Conservation (phyloP, 2,329 filamentous ascomycete genomes). For the Ascosphaera pollenicola region DNA sequence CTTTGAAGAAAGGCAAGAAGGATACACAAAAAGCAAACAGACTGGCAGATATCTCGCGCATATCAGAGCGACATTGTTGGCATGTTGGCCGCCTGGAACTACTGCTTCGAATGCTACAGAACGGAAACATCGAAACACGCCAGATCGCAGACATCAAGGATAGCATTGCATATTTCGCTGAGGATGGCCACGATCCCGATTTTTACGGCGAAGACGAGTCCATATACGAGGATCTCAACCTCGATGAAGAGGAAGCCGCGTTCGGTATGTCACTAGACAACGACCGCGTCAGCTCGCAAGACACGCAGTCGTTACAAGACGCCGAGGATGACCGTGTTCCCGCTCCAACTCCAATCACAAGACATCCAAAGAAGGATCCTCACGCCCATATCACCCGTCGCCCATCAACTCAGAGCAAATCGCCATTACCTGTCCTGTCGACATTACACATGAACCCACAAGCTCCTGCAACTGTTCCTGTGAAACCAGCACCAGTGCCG, state of each 20-base stretch:
- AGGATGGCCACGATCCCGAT: constrained; percentile 69
- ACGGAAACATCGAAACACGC: constrained; percentile 70
- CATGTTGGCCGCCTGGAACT: constrained; percentile 85
- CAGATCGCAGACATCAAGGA: constrained; percentile 80
- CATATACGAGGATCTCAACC: constrained; percentile 83
- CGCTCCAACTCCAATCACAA: too few species aligned
- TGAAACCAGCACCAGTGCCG: constrained; percentile 86
- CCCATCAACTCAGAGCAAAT: constrained; percentile 80
- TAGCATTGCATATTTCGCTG: constrained; percentile 83
- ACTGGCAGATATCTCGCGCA: constrained; percentile 61
- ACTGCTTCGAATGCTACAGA: constrained; percentile 72
- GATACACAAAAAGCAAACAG: constrained; percentile 65
- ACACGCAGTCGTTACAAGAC: constrained; percentile 78
- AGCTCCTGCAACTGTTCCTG: constrained; percentile 33
- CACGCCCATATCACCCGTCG: constrained; percentile 42
- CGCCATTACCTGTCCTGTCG: constrained; percentile 75
- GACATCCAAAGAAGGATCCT: constrained; percentile 34
- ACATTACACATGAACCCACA: constrained; percentile 49
- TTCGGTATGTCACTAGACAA: constrained; percentile 63
- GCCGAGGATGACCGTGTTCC: constrained; percentile 45
- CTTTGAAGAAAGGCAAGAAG: constrained; percentile 88
- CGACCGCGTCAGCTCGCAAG: constrained; percentile 85
- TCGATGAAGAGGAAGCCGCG: constrained; percentile 76
- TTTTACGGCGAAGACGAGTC: constrained; percentile 75
- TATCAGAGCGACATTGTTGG: constrained; percentile 89